Base-by-base conservation (phyloP, 495 filamentous ascomycete species). In the Aspergillus indologenus region DNA sequence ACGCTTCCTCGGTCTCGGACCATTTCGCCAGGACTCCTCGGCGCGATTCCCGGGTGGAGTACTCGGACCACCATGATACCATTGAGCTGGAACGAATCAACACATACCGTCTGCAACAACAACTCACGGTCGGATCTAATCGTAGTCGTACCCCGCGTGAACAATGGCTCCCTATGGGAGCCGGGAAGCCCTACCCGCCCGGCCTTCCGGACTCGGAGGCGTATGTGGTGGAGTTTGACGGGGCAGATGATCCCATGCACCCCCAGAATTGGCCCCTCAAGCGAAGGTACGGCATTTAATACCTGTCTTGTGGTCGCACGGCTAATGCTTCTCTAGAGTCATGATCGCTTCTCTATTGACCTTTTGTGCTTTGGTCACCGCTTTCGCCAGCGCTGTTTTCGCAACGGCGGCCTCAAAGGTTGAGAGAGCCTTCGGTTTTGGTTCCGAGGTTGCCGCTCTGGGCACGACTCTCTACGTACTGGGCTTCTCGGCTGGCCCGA, bases 211-310 rank as follows among this genome's bases (percentile, higher is more conserved):
- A 72, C 26, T 65, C 68, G 8, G 71, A 79, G 1, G 79, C 75
- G 24, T 83, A 83, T 61, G 75, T 83, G 17, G 81, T 85, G 9
- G 79, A 84, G 55, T 85, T 83, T 56, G 75, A 79, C 42, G 82
- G 80, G 1, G 55, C 61, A 0, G 70, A 80, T 43, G 80, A 82
- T 60, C 77, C 78, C 0, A 65, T 71, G 47, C 71, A 81, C 52
- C 79, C 80, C 2, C 70, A 79, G 56, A 85, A 83, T 67, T 83
- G 80, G 72, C 55, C 65, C 0, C 61, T 69, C 48, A 55, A 55
- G 22, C 58, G 47, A 34, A 57, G 60, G 67, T 69, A 53, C 34
- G 12, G 12, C 5, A 15, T 2, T 11, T 15, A 11, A 40, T 40
- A 11, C 2, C 12, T 2, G 5, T 40, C 2, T 40, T 40, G 34